These are phyloP conservation scores for Mycena epipterygia DNA, from an alignment of 768 basidiomycete species.

Conservation along the genomic window DNA sequence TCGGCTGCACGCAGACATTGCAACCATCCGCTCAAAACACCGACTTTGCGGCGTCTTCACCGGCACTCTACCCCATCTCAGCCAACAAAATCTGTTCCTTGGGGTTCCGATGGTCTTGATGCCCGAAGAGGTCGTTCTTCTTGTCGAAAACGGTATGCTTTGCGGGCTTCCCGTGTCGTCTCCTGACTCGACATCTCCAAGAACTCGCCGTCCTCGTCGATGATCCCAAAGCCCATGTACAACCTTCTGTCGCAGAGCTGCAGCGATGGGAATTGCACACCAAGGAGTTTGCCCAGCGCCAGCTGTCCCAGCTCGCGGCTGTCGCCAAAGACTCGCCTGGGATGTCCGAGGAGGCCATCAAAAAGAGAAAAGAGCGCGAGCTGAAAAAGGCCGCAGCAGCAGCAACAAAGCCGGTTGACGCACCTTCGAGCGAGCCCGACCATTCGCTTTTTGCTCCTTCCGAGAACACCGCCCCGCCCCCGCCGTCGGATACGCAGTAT, in stretches of 20 bases:
- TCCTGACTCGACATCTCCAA: slow-evolving; percentile 47
- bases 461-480: slow-evolving; percentile 16
- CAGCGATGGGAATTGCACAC: slow-evolving; percentile 67
- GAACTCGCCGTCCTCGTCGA: slow-evolving; percentile 85
- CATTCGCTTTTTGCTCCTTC: slow-evolving; percentile 21
- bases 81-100: slow-evolving; percentile 97
- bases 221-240: slow-evolving; percentile 70
- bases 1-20: slow-evolving; percentile 71
- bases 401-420: slow-evolving; percentile 21
- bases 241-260: slow-evolving; percentile 63
- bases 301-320: slow-evolving; percentile 60
- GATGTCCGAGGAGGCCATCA: slow-evolving; percentile 72
- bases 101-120: slow-evolving; percentile 91
- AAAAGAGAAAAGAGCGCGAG: slow-evolving; percentile 82
- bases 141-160: slow-evolving; percentile 81
- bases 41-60: slow-evolving; percentile 87
- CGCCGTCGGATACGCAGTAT: slow-evolving; percentile 45
- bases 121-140: slow-evolving; percentile 92
- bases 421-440: slow-evolving; percentile 3
- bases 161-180: neutral
- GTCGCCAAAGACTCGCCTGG: slow-evolving; percentile 62
- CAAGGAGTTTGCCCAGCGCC: slow-evolving; percentile 59
- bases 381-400: slow-evolving; percentile 47
- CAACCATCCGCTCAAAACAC: slow-evolving; percentile 82
- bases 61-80: slow-evolving; percentile 94